phyloP scores from a whole-genome alignment of 169 alveolate genomes.

The Plasmodium billcollinsi region DNA sequence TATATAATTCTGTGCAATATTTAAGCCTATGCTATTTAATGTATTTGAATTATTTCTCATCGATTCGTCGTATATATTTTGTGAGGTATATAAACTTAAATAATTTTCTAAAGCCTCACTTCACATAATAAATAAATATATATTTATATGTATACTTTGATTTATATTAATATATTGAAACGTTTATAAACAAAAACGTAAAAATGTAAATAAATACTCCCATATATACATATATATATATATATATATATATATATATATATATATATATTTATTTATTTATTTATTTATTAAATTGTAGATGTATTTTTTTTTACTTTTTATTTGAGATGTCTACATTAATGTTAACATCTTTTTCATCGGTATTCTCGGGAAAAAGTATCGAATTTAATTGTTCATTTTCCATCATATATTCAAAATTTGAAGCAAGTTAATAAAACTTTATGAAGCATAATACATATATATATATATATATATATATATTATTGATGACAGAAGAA shows the following conservation, averaged over 20 bases:
- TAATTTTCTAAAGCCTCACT: constrained; percentile 57
- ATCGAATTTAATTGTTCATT: no score
- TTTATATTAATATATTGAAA: not conserved
- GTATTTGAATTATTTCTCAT: not conserved
- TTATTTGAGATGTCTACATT: no score
- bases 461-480: no score
- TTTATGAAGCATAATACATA: no score
- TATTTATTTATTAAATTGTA: not conserved
- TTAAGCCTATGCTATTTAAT: not conserved
- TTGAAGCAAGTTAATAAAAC: no score
- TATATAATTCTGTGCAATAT: not conserved
- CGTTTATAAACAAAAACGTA: not conserved
- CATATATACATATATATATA: not conserved
- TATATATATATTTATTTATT: not conserved
- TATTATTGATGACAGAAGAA: no score
- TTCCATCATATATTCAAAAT: no score
- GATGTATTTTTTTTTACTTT: no score
- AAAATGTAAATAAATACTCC: not conserved
- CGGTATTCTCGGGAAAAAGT: no score
- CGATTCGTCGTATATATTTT: constrained; percentile 7
- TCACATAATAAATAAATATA: not conserved
- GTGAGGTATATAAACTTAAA: constrained; percentile 37
- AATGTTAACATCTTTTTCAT: no score
- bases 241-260: not conserved
- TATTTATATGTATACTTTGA: not conserved